Evolutionary conservation across 2,329 filamentous ascomycete genomes (phyloP).

Genomic region (Aspergillus sp.): DNA sequence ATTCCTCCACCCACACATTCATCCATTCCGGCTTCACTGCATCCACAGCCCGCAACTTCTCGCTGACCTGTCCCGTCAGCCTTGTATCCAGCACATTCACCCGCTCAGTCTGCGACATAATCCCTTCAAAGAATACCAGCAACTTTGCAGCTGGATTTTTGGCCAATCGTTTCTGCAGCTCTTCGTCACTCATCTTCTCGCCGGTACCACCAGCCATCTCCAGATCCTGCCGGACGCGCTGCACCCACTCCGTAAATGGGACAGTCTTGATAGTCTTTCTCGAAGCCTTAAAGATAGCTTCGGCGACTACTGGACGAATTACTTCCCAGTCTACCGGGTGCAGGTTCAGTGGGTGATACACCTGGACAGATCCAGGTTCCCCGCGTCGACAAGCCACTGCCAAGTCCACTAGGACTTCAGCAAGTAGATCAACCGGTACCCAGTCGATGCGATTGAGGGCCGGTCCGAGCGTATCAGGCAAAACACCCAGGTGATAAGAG

Average conservation of each 20-base stretch:
- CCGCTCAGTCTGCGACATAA: conserved; percentile 11
- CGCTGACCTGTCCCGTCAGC: conserved; percentile 22
- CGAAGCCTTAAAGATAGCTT: not conserved
- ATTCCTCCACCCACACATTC: conserved; percentile 39
- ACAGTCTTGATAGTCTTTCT: not conserved
- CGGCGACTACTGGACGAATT: conserved; percentile 6
- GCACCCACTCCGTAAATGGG: conserved; percentile 19
- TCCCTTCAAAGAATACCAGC: conserved; percentile 32
- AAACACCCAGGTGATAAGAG: conserved; percentile 37
- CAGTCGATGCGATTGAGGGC: conserved; percentile 43
- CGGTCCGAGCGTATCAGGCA: conserved; percentile 43
- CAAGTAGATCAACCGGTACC: conserved; percentile 49
- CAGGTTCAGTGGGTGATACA: conserved; percentile 24
- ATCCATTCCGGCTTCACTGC: conserved; percentile 37
- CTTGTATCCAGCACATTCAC: conserved; percentile 21
- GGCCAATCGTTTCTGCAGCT: conserved; percentile 14
- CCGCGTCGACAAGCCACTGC: not conserved
- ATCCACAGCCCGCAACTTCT: conserved; percentile 27
- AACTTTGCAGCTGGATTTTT: conserved; percentile 35
- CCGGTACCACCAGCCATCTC: conserved; percentile 3
- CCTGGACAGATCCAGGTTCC: not conserved
- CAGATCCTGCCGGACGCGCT: conserved; percentile 14
- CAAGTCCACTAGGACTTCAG: conserved; percentile 32
- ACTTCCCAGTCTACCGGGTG: conserved; percentile 17
- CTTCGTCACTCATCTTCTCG: not conserved